Evolutionary conservation across 164 flowering plant species (phyloP).

Genomic region (Buxus sempervirens): DNA sequence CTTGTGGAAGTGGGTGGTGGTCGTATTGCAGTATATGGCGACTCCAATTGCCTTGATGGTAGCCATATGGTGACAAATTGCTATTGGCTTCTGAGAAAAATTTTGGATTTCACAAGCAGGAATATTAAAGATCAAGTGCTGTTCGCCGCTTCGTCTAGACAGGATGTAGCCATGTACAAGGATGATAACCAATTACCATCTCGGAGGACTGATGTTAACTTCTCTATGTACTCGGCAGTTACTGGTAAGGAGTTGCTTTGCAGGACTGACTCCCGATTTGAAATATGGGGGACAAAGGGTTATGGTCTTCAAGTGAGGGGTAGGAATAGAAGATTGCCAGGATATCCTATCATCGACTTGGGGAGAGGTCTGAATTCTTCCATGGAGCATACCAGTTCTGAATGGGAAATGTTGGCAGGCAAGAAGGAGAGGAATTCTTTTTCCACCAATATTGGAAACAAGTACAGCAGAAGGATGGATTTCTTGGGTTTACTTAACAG

Average conservation of each 20-base stretch:
- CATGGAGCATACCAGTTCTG: constrained; percentile 20
- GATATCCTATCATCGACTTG: constrained; percentile 50
- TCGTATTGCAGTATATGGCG: constrained; percentile 91
- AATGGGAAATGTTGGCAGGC: constrained; percentile 14
- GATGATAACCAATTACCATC: constrained; percentile 71
- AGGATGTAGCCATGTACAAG: constrained; percentile 37
- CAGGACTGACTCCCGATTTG: constrained; percentile 76
- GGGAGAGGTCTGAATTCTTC: constrained; percentile 53
- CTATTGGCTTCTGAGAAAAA: constrained; percentile 80
- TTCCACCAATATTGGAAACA: constrained; percentile 19
- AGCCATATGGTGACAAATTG: constrained; percentile 99
- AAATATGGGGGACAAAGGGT: constrained; percentile 91
- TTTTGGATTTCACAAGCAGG: constrained; percentile 71
- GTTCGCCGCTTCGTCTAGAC: constrained; percentile 60
- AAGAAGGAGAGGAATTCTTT: constrained; percentile 24
- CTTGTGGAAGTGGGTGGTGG: constrained; percentile 73
- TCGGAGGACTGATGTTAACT: constrained; percentile 90
- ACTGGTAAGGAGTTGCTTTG: constrained; percentile 76
- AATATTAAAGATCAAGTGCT: constrained; percentile 75
- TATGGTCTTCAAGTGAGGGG: constrained; percentile 62
- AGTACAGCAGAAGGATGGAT: constrained; percentile 29
- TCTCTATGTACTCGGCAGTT: constrained; percentile 81
- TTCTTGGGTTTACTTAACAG: constrained; percentile 50
- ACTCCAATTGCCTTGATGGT: constrained; percentile 96
- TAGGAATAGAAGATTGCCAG: constrained; percentile 75